phyloP scores from a whole-genome alignment of 768 basidiomycete genomes.

The Leccinum obscurum region DNA sequence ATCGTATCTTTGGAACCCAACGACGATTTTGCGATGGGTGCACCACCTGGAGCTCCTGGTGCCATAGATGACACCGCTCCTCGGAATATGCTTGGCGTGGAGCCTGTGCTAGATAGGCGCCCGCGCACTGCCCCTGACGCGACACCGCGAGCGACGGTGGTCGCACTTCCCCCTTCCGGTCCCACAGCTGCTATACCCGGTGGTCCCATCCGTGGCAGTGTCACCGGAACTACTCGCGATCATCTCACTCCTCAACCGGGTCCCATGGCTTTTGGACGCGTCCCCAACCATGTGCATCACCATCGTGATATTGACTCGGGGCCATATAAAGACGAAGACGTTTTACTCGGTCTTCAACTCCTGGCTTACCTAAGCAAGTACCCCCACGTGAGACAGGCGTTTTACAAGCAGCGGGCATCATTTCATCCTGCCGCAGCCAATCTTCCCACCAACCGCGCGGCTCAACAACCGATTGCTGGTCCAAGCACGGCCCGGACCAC shows the following conservation, averaged over 20 bases:
- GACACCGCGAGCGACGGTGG: constrained; percentile 62
- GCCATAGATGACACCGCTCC: constrained; percentile 49
- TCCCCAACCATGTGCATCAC: constrained; percentile 38
- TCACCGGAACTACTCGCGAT: constrained; percentile 19
- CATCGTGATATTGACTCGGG: constrained; percentile 47
- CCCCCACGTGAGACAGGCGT: constrained; percentile 93
- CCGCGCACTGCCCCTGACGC: constrained; percentile 51
- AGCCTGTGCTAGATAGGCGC: constrained; percentile 31
- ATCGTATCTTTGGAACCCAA: constrained; percentile 78
- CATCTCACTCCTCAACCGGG: constrained; percentile 11
- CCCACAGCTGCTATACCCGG: constrained; percentile 12
- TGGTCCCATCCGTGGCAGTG: constrained; percentile 18
- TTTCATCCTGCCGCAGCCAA: constrained; percentile 74
- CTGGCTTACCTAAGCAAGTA: constrained; percentile 97
- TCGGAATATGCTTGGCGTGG: constrained; percentile 30
- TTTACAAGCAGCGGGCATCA: constrained; percentile 84
- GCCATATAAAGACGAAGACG: constrained; percentile 93
- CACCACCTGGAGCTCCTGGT: constrained; percentile 88
- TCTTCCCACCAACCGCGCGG: constrained; percentile 33
- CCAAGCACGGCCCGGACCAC: constrained; percentile 26
- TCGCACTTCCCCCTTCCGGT: constrained; percentile 48
- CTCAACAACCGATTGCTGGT: constrained; percentile 25
- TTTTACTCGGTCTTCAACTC: constrained; percentile 86
- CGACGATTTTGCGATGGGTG: constrained; percentile 88
- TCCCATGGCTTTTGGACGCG: constrained; percentile 22